These are phyloP conservation scores for Candida suzukii DNA, from an alignment of 805 yeast genomes.

Conservation along the genomic window DNA sequence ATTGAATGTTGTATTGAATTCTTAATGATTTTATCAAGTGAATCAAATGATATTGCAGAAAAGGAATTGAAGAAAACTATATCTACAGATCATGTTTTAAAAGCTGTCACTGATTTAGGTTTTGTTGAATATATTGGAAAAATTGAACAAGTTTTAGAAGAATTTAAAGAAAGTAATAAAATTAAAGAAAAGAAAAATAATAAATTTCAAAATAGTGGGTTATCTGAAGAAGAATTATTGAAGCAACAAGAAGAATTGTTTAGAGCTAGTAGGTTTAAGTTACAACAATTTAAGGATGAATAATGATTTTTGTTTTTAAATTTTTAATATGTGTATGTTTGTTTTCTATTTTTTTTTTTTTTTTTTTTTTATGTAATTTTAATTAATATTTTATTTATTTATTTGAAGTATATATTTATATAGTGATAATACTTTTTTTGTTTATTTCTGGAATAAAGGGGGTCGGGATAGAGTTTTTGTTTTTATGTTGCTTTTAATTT, in stretches of 20 bases:
- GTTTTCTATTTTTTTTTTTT: too few relatives aligned
- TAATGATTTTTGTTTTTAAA: too few relatives aligned
- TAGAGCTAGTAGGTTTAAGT: constrained; percentile 36
- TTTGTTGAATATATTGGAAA: constrained; percentile 79
- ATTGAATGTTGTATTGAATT: constrained; percentile 96
- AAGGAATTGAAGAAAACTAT: constrained; percentile 94
- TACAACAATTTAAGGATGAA: constrained; percentile 20
- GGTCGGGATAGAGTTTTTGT: too few relatives aligned
- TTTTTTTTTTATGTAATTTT: too few relatives aligned
- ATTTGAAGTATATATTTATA: too few relatives aligned
- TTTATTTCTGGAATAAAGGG: too few relatives aligned
- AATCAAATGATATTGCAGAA: constrained; percentile 93
- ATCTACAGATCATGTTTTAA: constrained; percentile 91
- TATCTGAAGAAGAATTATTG: constrained; percentile 86
- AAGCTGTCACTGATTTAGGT: constrained; percentile 82
- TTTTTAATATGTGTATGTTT: too few relatives aligned
- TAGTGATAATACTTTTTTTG: too few relatives aligned
- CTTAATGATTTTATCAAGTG: constrained; percentile 89
- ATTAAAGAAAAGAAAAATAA: constrained; percentile 87
- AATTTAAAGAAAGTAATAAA: constrained; percentile 83
- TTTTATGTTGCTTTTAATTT: not conserved
- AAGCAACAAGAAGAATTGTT: constrained; percentile 91
- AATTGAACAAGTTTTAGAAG: constrained; percentile 69
- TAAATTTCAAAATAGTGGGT: constrained; percentile 88
- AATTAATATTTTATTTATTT: too few relatives aligned